Base-by-base conservation (phyloP, 2,329 filamentous ascomycete species). In the Dactylellina parvicollis region DNA sequence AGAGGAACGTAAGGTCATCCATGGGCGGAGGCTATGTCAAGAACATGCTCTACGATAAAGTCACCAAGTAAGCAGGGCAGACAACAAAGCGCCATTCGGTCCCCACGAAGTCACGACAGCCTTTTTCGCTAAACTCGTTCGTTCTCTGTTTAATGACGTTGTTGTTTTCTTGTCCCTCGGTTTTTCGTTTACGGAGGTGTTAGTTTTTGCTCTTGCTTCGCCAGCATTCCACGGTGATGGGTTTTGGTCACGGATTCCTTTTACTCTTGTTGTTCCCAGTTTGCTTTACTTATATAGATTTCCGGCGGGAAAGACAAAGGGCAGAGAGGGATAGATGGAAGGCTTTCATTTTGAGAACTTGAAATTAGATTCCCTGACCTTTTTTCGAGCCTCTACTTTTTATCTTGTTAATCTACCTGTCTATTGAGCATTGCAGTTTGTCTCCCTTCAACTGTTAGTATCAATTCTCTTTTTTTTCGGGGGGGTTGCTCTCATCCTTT, bases 1-100 rank as follows among this genome's bases (percentile, higher is more conserved):
- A 93, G 85, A 86, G 92, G 74, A 97, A 98, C 79, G 95, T 98
- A 38, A 87, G 91, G 78, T 86, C 85, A 20, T 86, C 92, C 4
- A 96, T 99, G 91, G 85, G 84, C 2, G 95, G 95, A 57, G 92
- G 92, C 4, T 82, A 83, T 0, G 88, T 98, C 40, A 89, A 88
- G 81, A 89, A 88, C 1, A 84, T 88, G 77, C 81, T 82, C 4
- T 99, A 92, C 79, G 92, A 98, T 75, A 85, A 89, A 57, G 93
- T 97, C 40, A 80, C 92, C 79, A 89, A 88, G 82, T 91, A 83
- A 81, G 73, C 3, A 18, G 16, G 8, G 22, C 4, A 8, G n/a
- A 28, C 47, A 42, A 26, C 22, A 7, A 24, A 28, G 26, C 42
- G 49, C 30, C 38, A 52, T 10, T 59, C 46, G 61, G 24, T 55